These are phyloP conservation scores for Cutaneotrichosporon sp. DNA, from an alignment of 1,284 basidiomycete genomes.

Conservation along the genomic window DNA sequence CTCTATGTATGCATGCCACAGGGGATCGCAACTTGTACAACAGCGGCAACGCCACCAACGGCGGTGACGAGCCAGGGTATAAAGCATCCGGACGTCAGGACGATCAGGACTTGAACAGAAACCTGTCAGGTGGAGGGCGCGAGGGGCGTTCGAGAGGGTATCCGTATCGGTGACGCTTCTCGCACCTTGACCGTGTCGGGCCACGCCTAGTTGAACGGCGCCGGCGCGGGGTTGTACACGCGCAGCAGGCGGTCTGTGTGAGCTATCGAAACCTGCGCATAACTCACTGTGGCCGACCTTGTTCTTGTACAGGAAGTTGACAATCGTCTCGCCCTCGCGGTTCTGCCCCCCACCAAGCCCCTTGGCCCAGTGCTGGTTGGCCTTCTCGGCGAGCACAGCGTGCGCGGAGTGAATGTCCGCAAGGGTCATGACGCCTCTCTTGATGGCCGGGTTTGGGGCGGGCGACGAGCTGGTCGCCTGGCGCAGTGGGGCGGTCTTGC, in stretches of 20 bases:
- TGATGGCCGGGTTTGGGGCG: constrained; percentile 22
- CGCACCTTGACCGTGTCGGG: not conserved
- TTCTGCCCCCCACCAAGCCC: constrained; percentile 52
- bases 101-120: not conserved
- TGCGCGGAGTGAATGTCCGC: constrained; percentile 45
- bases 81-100: not conserved
- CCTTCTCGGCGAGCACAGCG: constrained; percentile 48
- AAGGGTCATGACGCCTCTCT: constrained; percentile 47
- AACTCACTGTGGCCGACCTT: constrained; percentile 52
- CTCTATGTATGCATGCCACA: constrained; percentile 1
- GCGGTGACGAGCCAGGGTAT: not conserved
- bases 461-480: constrained; percentile 28
- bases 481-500: constrained; percentile 42
- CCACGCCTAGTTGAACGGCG: constrained; percentile 6
- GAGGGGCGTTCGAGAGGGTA: too few relatives aligned
- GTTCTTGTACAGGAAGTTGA: constrained; percentile 53
- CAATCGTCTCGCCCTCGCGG: constrained; percentile 51
- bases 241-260: constrained; percentile 41
- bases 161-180: too few relatives aligned
- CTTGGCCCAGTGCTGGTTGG: constrained; percentile 51
- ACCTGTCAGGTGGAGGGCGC: not conserved
- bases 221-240: constrained; percentile 41
- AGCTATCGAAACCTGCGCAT: not conserved
- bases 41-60: not conserved
- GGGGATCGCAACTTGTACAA: not conserved